A percentile compares a stretch with the other conserved stretches of the same genome.
phyloP scores from a whole-genome alignment of 1,139 yeast genomes.

The Taphrina pruni region DNA sequence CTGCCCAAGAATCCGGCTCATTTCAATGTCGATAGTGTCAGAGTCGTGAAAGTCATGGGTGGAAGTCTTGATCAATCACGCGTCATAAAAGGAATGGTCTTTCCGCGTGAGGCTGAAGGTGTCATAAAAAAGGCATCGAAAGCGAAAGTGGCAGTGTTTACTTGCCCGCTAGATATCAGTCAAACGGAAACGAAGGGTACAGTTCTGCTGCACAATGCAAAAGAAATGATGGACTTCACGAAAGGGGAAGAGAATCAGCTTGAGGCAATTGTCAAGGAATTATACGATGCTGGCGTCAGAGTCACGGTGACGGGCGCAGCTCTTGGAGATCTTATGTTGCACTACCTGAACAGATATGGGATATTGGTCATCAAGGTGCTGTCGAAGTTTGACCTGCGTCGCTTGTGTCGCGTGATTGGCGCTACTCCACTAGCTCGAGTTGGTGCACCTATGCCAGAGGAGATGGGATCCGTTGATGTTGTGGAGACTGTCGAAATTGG shows the following conservation, averaged over 20 bases:
- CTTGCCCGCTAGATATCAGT: conserved; percentile 92
- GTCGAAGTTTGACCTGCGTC: conserved; percentile 89
- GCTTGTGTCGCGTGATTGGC: conserved; percentile 95
- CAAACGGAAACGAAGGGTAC: conserved; percentile 98
- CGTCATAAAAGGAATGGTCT: conserved; percentile 96
- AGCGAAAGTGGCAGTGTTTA: conserved; percentile 88
- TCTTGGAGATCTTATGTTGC: conserved; percentile 90
- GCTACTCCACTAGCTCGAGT: conserved; percentile 94
- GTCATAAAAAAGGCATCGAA: conserved; percentile 69
- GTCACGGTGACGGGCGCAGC: conserved; percentile 93
- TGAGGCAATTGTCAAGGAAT: conserved; percentile 80
- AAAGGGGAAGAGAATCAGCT: conserved; percentile 96
- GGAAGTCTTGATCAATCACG: conserved; percentile 72
- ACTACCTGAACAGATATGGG: conserved; percentile 84
- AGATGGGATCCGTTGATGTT: conserved; percentile 83
- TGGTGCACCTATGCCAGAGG: conserved; percentile 96
- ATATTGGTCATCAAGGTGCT: conserved; percentile 87
- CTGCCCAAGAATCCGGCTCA: conserved; percentile 68
- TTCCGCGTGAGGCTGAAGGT: conserved; percentile 96
- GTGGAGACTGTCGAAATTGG: conserved; percentile 95
- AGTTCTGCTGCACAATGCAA: conserved; percentile 89
- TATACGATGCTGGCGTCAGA: conserved; percentile 79
- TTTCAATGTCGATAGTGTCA: conserved; percentile 88
- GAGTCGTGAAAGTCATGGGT: conserved; percentile 98
- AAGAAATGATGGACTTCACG: conserved; percentile 94